phyloP scores from a whole-genome alignment of 139 green algal genomes.

The Picochlorum sp. region DNA sequence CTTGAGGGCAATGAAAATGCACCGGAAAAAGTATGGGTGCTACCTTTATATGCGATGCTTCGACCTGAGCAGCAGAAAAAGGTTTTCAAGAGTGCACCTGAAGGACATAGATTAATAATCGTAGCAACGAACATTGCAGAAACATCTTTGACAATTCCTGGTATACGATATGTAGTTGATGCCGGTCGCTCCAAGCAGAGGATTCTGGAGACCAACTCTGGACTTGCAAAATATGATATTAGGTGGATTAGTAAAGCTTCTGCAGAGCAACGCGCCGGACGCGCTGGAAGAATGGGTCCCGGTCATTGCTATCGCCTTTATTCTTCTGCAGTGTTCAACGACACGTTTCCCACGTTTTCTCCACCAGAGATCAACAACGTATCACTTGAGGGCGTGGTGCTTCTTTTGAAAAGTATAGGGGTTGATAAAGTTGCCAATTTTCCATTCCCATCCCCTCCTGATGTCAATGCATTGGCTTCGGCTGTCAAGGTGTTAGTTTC shows the following conservation, averaged over 20 bases:
- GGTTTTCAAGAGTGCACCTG: slow-evolving; percentile 65
- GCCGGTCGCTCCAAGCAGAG: slow-evolving; percentile 74
- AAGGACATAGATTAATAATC: slow-evolving; percentile 73
- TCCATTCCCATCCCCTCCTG: slow-evolving; percentile 81
- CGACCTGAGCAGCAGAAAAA: slow-evolving; percentile 41
- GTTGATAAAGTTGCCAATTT: slow-evolving; percentile 88
- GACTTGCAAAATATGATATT: slow-evolving; percentile 62
- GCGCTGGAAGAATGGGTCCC: slow-evolving; percentile 82
- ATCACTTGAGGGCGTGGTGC: slow-evolving; percentile 77
- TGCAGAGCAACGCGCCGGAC: slow-evolving; percentile 76
- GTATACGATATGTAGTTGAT: slow-evolving; percentile 84
- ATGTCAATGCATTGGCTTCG: slow-evolving; percentile 31
- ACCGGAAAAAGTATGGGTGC: slow-evolving; percentile 54
- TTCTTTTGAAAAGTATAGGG: slow-evolving; percentile 85
- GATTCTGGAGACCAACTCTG: slow-evolving; percentile 41
- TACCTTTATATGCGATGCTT: slow-evolving; percentile 95
- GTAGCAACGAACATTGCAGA: slow-evolving; percentile 98
- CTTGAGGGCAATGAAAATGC: background rate
- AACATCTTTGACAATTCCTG: slow-evolving; percentile 95
- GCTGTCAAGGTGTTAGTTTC: slow-evolving; percentile 54
- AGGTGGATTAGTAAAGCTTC: slow-evolving; percentile 78
- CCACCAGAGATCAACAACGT: slow-evolving; percentile 79
- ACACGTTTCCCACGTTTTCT: slow-evolving; percentile 69
- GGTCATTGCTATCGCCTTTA: slow-evolving; percentile 94
- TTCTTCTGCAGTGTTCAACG: slow-evolving; percentile 74